A percentile compares a stretch with the other conserved stretches of the same genome.
Conservation (phyloP, 2,329 filamentous ascomycete species). For the Mollisiaceae sp. region DNA sequence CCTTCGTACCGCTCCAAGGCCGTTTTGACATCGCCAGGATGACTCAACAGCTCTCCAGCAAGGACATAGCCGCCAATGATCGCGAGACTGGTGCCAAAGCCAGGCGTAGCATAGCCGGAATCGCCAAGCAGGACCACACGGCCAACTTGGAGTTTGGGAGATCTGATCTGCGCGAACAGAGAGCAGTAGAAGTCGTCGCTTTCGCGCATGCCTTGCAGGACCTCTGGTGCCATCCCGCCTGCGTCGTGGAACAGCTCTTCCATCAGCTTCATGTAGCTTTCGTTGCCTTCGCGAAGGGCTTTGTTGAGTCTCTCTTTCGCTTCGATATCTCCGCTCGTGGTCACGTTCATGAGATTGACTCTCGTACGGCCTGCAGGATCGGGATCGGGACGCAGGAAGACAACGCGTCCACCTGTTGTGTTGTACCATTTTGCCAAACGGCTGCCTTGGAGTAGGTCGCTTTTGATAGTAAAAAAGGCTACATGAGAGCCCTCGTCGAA, state of each 20-base stretch:
- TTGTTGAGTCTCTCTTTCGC: not conserved
- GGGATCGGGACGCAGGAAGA: constrained; percentile 47
- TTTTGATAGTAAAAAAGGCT: constrained; percentile 47
- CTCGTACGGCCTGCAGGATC: constrained; percentile 46
- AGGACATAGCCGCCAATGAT: constrained; percentile 60
- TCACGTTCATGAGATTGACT: constrained; percentile 45
- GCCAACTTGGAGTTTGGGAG: constrained; percentile 49
- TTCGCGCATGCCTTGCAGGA: constrained; percentile 49
- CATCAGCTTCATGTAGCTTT: constrained; percentile 44
- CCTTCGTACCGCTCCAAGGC: not conserved
- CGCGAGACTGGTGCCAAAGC: constrained; percentile 56
- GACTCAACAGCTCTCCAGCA: constrained; percentile 47
- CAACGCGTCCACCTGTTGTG: constrained; percentile 43
- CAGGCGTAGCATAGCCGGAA: constrained; percentile 59
- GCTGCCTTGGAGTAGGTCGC: constrained; percentile 36
- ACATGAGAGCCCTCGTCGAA: constrained; percentile 36
- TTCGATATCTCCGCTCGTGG: not conserved
- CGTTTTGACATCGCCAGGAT: constrained; percentile 6
- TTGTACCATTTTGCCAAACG: constrained; percentile 44
- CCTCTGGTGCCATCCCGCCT: constrained; percentile 52
- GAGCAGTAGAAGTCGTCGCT: constrained; percentile 53
- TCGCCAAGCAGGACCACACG: constrained; percentile 60
- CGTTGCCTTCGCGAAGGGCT: constrained; percentile 2
- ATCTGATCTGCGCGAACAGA: constrained; percentile 50
- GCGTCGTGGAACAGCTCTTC: constrained; percentile 52